Evolutionary conservation across 2,329 filamentous ascomycete genomes (phyloP), one percentile per base, ranked within the genome.

Genomic region (Huntiella decipiens): DNA sequence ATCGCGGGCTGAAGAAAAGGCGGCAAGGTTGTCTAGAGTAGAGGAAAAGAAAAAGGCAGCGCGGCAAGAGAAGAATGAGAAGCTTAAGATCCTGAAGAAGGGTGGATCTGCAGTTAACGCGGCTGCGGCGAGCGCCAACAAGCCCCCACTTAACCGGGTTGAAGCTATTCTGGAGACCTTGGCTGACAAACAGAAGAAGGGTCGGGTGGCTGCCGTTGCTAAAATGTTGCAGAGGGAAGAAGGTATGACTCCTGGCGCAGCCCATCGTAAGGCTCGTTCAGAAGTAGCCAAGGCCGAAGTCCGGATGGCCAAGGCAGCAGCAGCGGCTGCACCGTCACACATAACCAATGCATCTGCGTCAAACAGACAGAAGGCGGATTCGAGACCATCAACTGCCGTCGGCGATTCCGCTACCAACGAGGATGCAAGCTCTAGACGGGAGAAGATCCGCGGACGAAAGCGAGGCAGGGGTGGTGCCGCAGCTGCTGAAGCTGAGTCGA

Each of bases 171-270:
- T 13, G 4, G 46, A 52, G 36, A 33, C 16, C 43, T 38, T 41
- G 5, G 58, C 56, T 1, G 63, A 67, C 2, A 78, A 74, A 59
- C 74, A 66, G 48, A 70, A 73, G 22, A 66, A 71, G 37, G 69
- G 70, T 4, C 72, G 68, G n/a, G 77, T 79, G 44, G 67, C 74
- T 28, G 72, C 74, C 6, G 75, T 77, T 8, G 75, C 76, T 8
- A 68, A 74, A 12, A 74, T 81, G 45, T 55, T 82, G 13, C 75
- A 79, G 56, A 70, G 77, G 32, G 77, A 82, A 51, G 64, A 80
- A 13, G 76, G 76, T 15, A 65, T 81, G 1, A 77, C 71, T 49
- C 72, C 74, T 8, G 73, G 73, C 34, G 74, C 71, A 53, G 71
- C 75, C 11, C 72, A 77, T 56, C 66, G 76, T 48, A 70, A 71